Conservation (phyloP, 1,284 basidiomycete species). For the Cryptococcus maquisensis region DNA sequence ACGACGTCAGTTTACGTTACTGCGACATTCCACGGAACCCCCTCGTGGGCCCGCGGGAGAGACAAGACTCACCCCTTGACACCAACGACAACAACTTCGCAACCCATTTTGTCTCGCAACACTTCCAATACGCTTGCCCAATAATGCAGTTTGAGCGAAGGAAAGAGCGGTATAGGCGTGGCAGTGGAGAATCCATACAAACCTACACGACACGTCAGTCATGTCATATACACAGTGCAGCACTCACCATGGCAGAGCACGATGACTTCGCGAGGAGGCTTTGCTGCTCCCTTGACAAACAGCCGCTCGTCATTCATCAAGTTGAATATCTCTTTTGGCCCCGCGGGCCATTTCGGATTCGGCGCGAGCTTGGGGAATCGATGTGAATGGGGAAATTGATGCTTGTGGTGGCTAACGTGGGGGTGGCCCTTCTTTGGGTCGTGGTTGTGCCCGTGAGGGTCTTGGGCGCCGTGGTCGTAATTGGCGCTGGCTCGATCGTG, state of each 20-base stretch:
- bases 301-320: constrained; percentile 69
- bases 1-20: neutral
- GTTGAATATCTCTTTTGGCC: constrained; percentile 57
- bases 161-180: constrained; percentile 68
- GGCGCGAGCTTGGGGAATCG: constrained; percentile 19
- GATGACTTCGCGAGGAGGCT: constrained; percentile 79
- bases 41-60: neutral
- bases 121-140: constrained; percentile 87
- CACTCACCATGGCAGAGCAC: constrained; percentile 87
- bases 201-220: constrained; percentile 53
- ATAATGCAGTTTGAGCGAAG: constrained; percentile 70
- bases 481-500: neutral
- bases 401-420: neutral
- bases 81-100: constrained; percentile 89
- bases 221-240: neutral
- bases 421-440: neutral
- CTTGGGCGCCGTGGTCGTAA: neutral
- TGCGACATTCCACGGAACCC: neutral
- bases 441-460: neutral
- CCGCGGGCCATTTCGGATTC: constrained; percentile 28
- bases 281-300: constrained; percentile 60
- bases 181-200: constrained; percentile 87
- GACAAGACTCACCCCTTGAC: constrained; percentile 71
- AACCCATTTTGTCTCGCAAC: constrained; percentile 75
- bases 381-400: constrained; percentile 1